These are phyloP conservation scores for Podaxis sp. DNA, from an alignment of 768 basidiomycete genomes.

Conservation along the genomic window DNA sequence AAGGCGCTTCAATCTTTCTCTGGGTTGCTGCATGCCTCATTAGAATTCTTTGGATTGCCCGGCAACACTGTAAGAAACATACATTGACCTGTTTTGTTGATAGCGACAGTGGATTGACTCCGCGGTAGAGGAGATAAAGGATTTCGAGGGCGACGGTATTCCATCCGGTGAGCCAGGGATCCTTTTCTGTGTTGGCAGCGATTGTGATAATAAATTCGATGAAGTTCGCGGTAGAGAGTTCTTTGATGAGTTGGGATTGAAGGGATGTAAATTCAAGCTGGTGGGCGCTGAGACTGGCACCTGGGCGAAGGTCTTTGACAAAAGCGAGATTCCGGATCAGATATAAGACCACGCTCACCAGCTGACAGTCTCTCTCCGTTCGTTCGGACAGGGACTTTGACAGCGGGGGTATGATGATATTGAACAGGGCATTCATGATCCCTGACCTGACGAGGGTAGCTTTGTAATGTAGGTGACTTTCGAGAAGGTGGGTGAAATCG, in stretches of 20 bases:
- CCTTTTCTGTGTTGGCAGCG: slow-evolving; percentile 72
- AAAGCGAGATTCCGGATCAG: slow-evolving; percentile 92
- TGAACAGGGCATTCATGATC: slow-evolving; percentile 70
- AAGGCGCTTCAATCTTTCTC: slow-evolving; percentile 68
- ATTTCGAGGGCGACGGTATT: slow-evolving; percentile 94
- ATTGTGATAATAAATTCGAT: slow-evolving; percentile 83
- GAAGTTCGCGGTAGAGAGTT: slow-evolving; percentile 69
- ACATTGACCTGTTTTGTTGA: slow-evolving; percentile 68
- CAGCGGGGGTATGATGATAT: slow-evolving; percentile 75
- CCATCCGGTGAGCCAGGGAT: slow-evolving; percentile 80
- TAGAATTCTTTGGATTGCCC: slow-evolving; percentile 10
- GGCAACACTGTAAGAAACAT: slow-evolving; percentile 15
- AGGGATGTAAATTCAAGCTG: slow-evolving; percentile 76
- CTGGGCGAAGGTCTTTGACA: slow-evolving; percentile 72
- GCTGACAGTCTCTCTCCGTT: slow-evolving; percentile 76
- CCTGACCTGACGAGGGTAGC: slow-evolving; percentile 68
- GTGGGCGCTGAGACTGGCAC: slow-evolving; percentile 72
- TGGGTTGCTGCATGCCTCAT: slow-evolving; percentile 53
- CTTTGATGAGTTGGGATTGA: slow-evolving; percentile 74
- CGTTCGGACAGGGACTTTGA: slow-evolving; percentile 70
- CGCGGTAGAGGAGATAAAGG: slow-evolving; percentile 86
- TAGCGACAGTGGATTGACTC: slow-evolving; percentile 62
- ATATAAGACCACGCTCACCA: slow-evolving; percentile 87
- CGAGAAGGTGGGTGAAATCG: slow-evolving; percentile 84
- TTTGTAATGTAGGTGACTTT: slow-evolving; percentile 90